Conservation (phyloP, 371 early-diverging fungal species). For the Mucor piriformis region DNA sequence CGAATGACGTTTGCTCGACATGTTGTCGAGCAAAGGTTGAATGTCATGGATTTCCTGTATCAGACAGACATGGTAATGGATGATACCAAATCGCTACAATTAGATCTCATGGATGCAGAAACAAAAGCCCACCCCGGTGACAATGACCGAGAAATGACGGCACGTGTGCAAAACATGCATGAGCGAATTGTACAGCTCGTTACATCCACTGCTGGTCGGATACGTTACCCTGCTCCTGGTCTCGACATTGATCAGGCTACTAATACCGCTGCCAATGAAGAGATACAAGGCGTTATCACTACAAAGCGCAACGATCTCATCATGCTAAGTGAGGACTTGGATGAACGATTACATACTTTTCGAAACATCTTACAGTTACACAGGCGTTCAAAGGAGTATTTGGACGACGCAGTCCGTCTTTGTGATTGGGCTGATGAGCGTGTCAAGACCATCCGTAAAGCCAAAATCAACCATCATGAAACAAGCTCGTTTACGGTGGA, state of each 20-base stretch:
- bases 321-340: constrained; percentile 36
- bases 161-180: constrained; percentile 41
- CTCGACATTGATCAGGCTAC: constrained; percentile 29
- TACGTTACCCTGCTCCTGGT: constrained; percentile 38
- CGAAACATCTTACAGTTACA: constrained; percentile 36
- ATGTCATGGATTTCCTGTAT: constrained; percentile 47
- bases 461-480: constrained; percentile 25
- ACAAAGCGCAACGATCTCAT: constrained; percentile 32
- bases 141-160: constrained; percentile 43
- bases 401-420: constrained; percentile 38
- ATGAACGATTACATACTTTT: constrained; percentile 31
- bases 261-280: constrained; percentile 35
- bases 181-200: constrained; percentile 42
- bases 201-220: constrained; percentile 34
- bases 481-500: constrained; percentile 27
- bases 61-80: constrained; percentile 27
- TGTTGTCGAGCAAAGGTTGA: constrained; percentile 51
- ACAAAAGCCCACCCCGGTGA: constrained; percentile 27
- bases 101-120: constrained; percentile 29
- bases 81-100: constrained; percentile 11
- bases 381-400: constrained; percentile 34
- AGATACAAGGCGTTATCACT: constrained; percentile 31
- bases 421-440: constrained; percentile 49
- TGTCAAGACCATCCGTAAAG: constrained; percentile 23
- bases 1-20: constrained; percentile 43